These are phyloP conservation scores for Dipteronia sinensis DNA, from an alignment of 345 rosid genomes.

Conservation along the genomic window DNA sequence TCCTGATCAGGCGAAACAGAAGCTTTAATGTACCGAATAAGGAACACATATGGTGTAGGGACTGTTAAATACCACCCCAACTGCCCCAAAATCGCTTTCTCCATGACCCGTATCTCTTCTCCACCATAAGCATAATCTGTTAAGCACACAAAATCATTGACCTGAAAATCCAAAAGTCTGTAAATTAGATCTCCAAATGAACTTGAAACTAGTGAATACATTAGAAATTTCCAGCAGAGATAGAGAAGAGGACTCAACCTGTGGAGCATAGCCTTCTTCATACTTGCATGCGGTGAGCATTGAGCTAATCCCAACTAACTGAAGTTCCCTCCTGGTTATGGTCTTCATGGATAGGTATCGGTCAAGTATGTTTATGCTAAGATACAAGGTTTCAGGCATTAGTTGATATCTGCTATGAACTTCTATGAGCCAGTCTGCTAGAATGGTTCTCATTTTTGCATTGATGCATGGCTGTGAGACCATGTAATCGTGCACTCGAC, in stretches of 20 bases:
- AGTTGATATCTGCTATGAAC: constrained; percentile 81
- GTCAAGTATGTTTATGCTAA: constrained; percentile 74
- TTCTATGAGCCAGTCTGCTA: constrained; percentile 24
- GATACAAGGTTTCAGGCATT: constrained; percentile 81
- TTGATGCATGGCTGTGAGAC: constrained; percentile 13
- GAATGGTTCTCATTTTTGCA: constrained; percentile 3
- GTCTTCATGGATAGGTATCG: constrained; percentile 65
- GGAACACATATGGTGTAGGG: constrained; percentile 86
- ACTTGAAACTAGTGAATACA: not conserved
- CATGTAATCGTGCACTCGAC: constrained; percentile 24
- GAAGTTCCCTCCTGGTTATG: constrained; percentile 70
- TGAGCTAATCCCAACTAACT: constrained; percentile 76
- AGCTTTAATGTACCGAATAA: constrained; percentile 75
- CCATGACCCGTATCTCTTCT: constrained; percentile 72
- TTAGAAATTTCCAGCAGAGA: not conserved
- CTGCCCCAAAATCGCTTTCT: constrained; percentile 70
- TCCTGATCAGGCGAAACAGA: constrained; percentile 51
- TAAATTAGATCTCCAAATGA: not conserved
- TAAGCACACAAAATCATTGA: constrained; percentile 77
- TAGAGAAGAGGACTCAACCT: constrained; percentile 33
- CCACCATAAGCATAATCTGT: constrained; percentile 79
- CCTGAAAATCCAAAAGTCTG: constrained; percentile 36
- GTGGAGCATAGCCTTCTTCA: constrained; percentile 96
- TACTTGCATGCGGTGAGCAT: constrained; percentile 94
- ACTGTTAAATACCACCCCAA: constrained; percentile 82